Evolutionary conservation across 2,329 filamentous ascomycete genomes (phyloP).

Genomic region (Fusarium poae): DNA sequence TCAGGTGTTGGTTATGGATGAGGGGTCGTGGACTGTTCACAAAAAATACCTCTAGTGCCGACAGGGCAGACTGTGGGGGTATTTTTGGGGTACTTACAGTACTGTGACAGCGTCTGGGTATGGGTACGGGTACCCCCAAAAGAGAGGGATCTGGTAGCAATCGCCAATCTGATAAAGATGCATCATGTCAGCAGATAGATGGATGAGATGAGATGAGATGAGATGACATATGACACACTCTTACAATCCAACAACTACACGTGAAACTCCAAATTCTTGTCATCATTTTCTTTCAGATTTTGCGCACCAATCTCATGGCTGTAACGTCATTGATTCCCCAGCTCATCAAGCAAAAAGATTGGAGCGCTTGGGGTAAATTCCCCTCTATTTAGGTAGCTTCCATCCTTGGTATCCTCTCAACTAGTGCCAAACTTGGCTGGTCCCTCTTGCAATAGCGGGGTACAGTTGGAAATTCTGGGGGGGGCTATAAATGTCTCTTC

Average conservation of each 20-base stretch:
- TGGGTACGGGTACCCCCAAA: too few species aligned
- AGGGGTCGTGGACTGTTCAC: too few species aligned
- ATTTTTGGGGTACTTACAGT: not conserved
- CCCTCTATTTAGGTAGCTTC: conserved; percentile 4
- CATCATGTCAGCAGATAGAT: not conserved
- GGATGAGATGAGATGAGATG: not conserved
- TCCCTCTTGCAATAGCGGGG: conserved; percentile 8
- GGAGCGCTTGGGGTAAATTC: conserved; percentile 15
- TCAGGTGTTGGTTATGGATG: too few species aligned
- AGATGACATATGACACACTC: not conserved
- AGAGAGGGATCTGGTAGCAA: not conserved
- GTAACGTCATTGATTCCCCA: conserved; percentile 13
- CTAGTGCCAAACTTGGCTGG: conserved; percentile 4
- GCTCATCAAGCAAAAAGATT: conserved; percentile 9
- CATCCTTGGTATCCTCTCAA: not conserved
- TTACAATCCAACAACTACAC: not conserved
- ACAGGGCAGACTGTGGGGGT: not conserved
- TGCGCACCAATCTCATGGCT: conserved; percentile 5
- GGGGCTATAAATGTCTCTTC: conserved; percentile 6
- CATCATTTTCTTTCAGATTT: not conserved
- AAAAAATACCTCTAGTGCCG: not conserved
- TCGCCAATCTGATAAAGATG: not conserved
- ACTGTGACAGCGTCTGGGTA: too few species aligned
- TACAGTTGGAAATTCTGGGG: conserved; percentile 1
- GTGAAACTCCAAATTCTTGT: not conserved